phyloP scores from a whole-genome alignment of 2,329 filamentous ascomycete species.

The Grosmannia serpens region DNA sequence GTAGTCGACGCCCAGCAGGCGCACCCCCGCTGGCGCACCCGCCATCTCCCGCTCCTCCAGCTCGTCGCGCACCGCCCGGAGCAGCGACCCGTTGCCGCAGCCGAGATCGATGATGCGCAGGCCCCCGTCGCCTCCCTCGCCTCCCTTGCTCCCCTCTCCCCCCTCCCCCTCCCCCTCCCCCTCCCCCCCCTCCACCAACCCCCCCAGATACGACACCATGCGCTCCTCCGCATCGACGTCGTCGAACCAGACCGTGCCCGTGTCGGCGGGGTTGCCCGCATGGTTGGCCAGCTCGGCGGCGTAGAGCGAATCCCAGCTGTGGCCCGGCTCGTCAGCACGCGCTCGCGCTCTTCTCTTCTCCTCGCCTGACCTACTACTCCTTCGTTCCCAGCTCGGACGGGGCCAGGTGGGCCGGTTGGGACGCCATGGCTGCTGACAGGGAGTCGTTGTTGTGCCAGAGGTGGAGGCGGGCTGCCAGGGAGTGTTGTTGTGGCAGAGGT shows the following conservation, averaged over 20 bases:
- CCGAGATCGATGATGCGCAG: slow-evolving; percentile 71
- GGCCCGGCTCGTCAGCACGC: not conserved
- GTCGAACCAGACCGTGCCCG: slow-evolving; percentile 92
- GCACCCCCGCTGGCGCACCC: slow-evolving; percentile 58
- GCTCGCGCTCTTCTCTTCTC: not conserved
- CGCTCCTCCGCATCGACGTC: slow-evolving; percentile 81
- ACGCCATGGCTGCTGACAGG: not conserved
- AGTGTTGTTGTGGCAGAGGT: no score
- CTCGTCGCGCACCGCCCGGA: slow-evolving; percentile 63
- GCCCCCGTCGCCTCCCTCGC: slow-evolving; percentile 11
- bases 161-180: slow-evolving; percentile 47
- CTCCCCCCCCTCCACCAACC: slow-evolving; percentile 35
- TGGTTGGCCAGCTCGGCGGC: slow-evolving; percentile 60
- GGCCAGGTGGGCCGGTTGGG: slow-evolving; percentile 53
- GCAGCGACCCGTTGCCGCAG: slow-evolving; percentile 84
- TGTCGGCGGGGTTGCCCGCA: slow-evolving; percentile 59
- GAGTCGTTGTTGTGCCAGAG: not conserved
- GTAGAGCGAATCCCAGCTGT: slow-evolving; percentile 69
- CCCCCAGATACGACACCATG: slow-evolving; percentile 56
- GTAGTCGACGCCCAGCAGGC: slow-evolving; percentile 83
- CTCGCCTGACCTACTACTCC: slow-evolving; percentile 58
- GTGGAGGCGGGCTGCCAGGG: no score
- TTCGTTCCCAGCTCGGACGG: slow-evolving; percentile 77
- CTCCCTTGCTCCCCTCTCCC: slow-evolving; percentile 6
- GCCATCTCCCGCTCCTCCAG: slow-evolving; percentile 10